These are phyloP conservation scores for Venturia pyrina DNA, from an alignment of 2,329 filamentous ascomycete genomes.

Conservation along the genomic window DNA sequence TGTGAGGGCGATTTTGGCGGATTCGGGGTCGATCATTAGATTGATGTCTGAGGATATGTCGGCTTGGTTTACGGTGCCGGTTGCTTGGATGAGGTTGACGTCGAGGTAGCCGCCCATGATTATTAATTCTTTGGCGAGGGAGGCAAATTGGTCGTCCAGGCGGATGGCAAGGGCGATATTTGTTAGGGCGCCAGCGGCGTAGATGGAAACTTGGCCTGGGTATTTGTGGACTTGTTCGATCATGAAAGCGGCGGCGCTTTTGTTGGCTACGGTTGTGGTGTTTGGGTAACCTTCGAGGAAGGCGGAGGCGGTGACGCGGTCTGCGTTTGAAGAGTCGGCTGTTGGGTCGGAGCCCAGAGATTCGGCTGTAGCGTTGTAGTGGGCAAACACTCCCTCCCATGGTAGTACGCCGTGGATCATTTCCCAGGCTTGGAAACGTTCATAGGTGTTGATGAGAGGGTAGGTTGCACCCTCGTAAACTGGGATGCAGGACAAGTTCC, in stretches of 20 bases:
- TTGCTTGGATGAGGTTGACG: conserved; percentile 20
- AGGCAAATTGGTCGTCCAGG: conserved; percentile 37
- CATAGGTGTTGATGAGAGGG: conserved; percentile 37
- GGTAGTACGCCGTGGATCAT: conserved; percentile 33
- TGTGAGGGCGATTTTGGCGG: conserved; percentile 38
- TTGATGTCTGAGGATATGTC: conserved; percentile 33
- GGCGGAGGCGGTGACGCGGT: conserved; percentile 30
- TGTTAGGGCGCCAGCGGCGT: conserved; percentile 36
- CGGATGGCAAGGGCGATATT: conserved; percentile 40
- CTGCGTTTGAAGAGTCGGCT: conserved; percentile 29
- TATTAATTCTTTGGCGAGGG: conserved; percentile 35
- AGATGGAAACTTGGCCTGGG: conserved; percentile 41
- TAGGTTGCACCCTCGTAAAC: conserved; percentile 38
- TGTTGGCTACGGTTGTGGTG: conserved; percentile 28
- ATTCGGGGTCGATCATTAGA: conserved; percentile 42
- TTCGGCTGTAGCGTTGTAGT: conserved; percentile 34
- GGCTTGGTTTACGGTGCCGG: conserved; percentile 19
- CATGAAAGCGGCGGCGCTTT: conserved; percentile 37
- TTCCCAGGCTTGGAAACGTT: conserved; percentile 36
- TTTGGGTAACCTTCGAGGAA: conserved; percentile 40
- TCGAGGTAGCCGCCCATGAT: conserved; percentile 44
- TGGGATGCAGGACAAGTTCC: conserved; percentile 38
- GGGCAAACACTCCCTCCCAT: conserved; percentile 37
- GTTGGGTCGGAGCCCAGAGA: conserved; percentile 35
- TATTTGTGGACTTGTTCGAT: conserved; percentile 35